A percentile compares a stretch with the other conserved stretches of the same genome.
These are phyloP conservation scores for Solanum commersonii DNA, from an alignment of 257 asterid genomes.

Conservation along the genomic window DNA sequence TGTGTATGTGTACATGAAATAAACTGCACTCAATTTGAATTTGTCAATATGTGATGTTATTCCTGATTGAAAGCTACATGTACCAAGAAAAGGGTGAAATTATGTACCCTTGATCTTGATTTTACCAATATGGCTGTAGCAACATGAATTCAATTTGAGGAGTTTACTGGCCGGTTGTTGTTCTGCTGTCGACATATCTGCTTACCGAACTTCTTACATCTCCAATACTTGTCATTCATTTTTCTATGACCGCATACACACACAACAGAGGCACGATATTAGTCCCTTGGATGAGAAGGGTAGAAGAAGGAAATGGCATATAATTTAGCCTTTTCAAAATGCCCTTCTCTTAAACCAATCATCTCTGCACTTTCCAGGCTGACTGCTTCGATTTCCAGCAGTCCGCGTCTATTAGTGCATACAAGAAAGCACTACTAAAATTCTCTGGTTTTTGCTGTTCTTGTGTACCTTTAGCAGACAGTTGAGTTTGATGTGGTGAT, in stretches of 20 bases:
- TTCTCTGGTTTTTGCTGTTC: background rate
- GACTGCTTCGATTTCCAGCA: constrained; percentile 3
- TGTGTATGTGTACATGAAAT: background rate
- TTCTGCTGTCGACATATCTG: constrained; percentile 31
- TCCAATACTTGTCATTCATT: constrained; percentile 2
- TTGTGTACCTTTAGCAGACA: background rate
- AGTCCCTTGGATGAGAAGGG: background rate
- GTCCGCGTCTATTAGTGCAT: constrained; percentile 5
- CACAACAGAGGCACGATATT: background rate
- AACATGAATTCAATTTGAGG: constrained; percentile 8
- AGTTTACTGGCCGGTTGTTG: constrained; percentile 62
- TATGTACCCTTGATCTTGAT: constrained; percentile 26
- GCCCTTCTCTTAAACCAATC: constrained; percentile 10
- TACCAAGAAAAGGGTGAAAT: constrained; percentile 37
- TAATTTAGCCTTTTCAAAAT: constrained; percentile 2
- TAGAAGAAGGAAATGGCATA: background rate
- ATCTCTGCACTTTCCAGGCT: constrained; percentile 15
- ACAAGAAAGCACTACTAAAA: background rate
- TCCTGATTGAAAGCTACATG: constrained; percentile 20
- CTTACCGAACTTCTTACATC: constrained; percentile 10
- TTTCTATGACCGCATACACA: background rate
- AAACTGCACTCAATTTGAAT: background rate
- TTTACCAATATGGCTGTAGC: constrained; percentile 47
- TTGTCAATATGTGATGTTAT: background rate
- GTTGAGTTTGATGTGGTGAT: background rate